Conservation (phyloP, 306 rosid species). For the Adenanthera pavonina region DNA sequence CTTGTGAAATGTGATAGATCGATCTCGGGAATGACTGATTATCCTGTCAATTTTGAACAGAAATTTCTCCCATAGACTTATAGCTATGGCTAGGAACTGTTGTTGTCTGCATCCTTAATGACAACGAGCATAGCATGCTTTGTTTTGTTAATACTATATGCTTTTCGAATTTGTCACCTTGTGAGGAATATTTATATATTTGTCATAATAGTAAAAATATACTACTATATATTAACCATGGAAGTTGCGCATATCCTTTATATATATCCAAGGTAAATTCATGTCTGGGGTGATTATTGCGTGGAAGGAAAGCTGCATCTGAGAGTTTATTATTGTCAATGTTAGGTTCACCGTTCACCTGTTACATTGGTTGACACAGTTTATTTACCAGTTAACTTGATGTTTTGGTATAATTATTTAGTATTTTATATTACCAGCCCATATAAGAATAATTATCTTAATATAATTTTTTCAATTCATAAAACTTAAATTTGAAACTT, state of each 20-base stretch:
- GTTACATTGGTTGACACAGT: not conserved
- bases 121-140: constrained; percentile 42
- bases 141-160: not conserved
- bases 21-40: constrained; percentile 37
- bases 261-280: not conserved
- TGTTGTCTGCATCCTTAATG: constrained; percentile 39
- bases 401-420: too few relatives aligned
- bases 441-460: too few relatives aligned
- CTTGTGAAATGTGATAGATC: not conserved
- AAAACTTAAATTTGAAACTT: too few relatives aligned
- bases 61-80: constrained; percentile 23
- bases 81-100: not conserved
- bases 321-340: not conserved
- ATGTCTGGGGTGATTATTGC: too few relatives aligned
- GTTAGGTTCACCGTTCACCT: constrained; percentile 12
- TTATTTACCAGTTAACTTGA: too few relatives aligned
- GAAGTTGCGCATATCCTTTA: not conserved
- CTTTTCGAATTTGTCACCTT: constrained; percentile 12
- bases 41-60: constrained; percentile 25
- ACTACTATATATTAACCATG: not conserved
- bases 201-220: constrained; percentile 6
- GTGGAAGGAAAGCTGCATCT: too few relatives aligned
- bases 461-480: too few relatives aligned
- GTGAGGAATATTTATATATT: not conserved
- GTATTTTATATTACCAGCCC: too few relatives aligned